Conservation (phyloP, 2,329 filamentous ascomycete genomes). For the Podosphaera leucotricha region DNA sequence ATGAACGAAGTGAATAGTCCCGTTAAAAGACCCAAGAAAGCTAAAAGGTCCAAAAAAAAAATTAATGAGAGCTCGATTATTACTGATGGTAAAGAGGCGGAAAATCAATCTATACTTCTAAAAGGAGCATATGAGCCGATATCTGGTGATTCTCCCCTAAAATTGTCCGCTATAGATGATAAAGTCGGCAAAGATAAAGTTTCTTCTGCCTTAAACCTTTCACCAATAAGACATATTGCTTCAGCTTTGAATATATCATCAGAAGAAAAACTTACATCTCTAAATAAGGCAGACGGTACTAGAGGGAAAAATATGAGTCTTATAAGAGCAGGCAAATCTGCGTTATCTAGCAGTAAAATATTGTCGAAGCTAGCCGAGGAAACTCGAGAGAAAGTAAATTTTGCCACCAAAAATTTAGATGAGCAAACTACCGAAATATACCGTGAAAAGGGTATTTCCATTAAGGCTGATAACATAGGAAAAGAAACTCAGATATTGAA, state of each 20-base stretch:
- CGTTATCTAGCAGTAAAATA: neutral
- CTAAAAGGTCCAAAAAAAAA: slow-evolving; percentile 19
- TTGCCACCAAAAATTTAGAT: no score
- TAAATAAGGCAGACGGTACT: neutral
- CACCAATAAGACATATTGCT: neutral
- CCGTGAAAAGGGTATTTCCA: neutral
- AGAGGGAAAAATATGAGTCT: no score
- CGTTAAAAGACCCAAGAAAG: neutral
- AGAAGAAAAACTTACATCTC: neutral
- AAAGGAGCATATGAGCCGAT: neutral
- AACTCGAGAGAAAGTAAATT: neutral
- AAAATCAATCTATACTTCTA: neutral
- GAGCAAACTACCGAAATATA: no score
- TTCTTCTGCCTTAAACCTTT: neutral
- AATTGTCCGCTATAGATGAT: no score
- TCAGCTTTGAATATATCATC: neutral
- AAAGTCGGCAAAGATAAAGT: no score
- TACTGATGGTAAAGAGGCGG: neutral
- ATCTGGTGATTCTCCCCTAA: neutral
- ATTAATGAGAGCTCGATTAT: slow-evolving; percentile 9
- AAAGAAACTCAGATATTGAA: neutral
- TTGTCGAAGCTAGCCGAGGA: neutral
- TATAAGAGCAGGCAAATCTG: neutral
- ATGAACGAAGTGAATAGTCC: neutral
- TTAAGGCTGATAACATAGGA: neutral